These are phyloP conservation scores for Rhodotorula glutinis DNA, from an alignment of 1,284 basidiomycete genomes.

Conservation along the genomic window DNA sequence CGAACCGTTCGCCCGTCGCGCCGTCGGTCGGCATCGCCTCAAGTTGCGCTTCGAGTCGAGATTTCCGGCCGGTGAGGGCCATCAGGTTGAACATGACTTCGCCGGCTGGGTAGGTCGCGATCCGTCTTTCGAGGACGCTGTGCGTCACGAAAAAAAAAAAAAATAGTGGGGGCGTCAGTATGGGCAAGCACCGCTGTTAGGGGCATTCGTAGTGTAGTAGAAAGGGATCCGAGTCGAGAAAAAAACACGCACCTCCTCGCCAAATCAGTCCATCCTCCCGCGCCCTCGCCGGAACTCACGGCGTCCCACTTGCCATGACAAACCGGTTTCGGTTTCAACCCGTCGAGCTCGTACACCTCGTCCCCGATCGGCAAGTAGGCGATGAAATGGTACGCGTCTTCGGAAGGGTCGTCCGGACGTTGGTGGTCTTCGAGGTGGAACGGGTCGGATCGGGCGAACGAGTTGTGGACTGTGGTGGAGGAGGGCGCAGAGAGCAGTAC, in stretches of 20 bases:
- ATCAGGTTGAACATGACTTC: conserved; percentile 80
- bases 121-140: conserved; percentile 46
- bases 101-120: conserved; percentile 47
- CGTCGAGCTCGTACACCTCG: conserved; percentile 79
- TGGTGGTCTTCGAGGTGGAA: conserved; percentile 51
- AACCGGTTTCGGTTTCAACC: conserved; percentile 72
- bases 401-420: conserved; percentile 24
- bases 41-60: conserved; percentile 12
- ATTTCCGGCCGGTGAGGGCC: conserved; percentile 55
- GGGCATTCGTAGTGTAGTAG: no score
- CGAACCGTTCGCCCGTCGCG: neutral
- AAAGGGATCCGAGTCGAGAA: no score
- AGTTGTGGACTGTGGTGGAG: conserved; percentile 70
- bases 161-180: neutral
- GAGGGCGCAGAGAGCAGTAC: no score
- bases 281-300: conserved; percentile 53
- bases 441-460: conserved; percentile 72
- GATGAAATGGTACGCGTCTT: conserved; percentile 88
- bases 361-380: conserved; percentile 79
- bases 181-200: no score
- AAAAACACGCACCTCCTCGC: conserved; percentile 55
- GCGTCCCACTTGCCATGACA: conserved; percentile 59
- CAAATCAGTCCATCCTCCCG: conserved; percentile 69
- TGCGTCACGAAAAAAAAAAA: conserved; percentile 7
- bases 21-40: neutral